Evolutionary conservation across 306 rosid genomes (phyloP).

Genomic region (Acacia confusa): DNA sequence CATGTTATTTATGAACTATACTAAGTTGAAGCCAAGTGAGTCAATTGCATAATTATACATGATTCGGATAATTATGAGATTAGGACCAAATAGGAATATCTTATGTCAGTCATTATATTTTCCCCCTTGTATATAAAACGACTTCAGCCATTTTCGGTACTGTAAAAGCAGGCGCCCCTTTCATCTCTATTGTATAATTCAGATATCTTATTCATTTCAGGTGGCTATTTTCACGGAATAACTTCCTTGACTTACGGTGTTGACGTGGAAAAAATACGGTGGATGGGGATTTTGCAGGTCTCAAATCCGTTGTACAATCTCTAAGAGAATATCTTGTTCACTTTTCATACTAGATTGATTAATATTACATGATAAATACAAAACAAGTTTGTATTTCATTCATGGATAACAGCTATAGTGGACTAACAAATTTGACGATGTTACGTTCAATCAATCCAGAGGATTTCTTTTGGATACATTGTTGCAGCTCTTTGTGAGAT

Average conservation of each 20-base stretch:
- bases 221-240: slow-evolving; percentile 91
- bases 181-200: background rate
- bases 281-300: slow-evolving; percentile 87
- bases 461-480: slow-evolving; percentile 82
- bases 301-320: slow-evolving; percentile 18
- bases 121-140: background rate
- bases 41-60: background rate
- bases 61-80: background rate
- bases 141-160: background rate
- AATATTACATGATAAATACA: background rate
- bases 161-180: background rate
- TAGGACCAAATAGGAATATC: background rate
- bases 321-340: slow-evolving; percentile 10
- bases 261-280: slow-evolving; percentile 70
- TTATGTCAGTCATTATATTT: background rate
- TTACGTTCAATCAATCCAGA: slow-evolving; percentile 48
- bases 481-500: slow-evolving; percentile 83
- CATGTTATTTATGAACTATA: background rate
- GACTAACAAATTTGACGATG: slow-evolving; percentile 8
- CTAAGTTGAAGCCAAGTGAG: background rate
- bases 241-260: slow-evolving; percentile 78
- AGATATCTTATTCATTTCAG: slow-evolving; percentile 47
- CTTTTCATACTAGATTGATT: background rate
- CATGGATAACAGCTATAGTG: background rate
- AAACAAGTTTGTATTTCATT: background rate